Conservation (phyloP, 805 yeast species). For the Wickerhamomyces alni region DNA sequence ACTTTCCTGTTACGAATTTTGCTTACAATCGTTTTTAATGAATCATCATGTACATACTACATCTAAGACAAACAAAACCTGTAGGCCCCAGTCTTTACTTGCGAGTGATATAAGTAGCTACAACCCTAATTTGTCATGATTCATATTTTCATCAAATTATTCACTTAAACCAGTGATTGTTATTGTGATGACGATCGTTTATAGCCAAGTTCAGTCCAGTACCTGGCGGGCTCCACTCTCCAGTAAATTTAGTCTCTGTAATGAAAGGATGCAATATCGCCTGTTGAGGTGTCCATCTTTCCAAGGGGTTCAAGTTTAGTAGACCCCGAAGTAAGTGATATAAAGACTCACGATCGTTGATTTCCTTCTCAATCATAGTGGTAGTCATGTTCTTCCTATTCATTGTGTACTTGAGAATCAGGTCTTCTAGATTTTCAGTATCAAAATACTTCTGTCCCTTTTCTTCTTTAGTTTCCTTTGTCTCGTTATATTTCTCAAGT, state of each 20-base stretch:
- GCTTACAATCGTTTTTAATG: not conserved
- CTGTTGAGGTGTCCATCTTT: conserved; percentile 96
- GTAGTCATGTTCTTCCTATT: conserved; percentile 50
- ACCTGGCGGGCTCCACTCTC: conserved; percentile 50
- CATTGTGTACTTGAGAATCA: conserved; percentile 68
- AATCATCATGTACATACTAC: not conserved
- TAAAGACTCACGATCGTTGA: conserved; percentile 62
- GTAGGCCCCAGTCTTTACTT: no score
- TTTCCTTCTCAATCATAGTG: conserved; percentile 56
- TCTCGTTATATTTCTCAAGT: conserved; percentile 42
- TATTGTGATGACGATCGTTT: not conserved
- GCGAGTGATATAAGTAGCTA: not conserved
- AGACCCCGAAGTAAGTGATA: conserved; percentile 76
- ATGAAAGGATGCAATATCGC: conserved; percentile 90
- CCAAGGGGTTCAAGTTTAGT: conserved; percentile 81
- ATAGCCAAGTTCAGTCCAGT: conserved; percentile 8
- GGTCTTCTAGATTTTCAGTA: conserved; percentile 57
- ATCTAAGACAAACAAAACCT: no score
- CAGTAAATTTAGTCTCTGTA: conserved; percentile 50
- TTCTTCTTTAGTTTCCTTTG: conserved; percentile 55
- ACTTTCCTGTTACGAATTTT: not conserved
- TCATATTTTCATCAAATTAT: no score
- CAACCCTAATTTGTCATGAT: not conserved
- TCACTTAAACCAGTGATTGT: conserved; percentile 14
- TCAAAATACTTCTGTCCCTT: conserved; percentile 84